Evolutionary conservation across 2,329 filamentous ascomycete species (phyloP).

Genomic region (Fusarium nematophilum): DNA sequence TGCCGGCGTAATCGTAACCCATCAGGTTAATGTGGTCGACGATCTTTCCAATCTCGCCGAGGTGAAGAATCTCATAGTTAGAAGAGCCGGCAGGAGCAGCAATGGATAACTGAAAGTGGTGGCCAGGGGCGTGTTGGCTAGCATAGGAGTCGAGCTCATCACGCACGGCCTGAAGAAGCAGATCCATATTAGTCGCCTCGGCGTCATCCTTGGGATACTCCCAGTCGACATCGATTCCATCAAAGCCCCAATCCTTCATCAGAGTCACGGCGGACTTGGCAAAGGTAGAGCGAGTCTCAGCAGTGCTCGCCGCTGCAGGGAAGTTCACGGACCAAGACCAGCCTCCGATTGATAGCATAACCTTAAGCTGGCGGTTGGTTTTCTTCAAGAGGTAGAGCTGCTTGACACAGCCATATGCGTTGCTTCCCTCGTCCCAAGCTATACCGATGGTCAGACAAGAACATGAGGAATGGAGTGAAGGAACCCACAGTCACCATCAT

Average conservation of each 20-base stretch:
- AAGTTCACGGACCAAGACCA: constrained; percentile 34
- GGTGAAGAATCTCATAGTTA: constrained; percentile 29
- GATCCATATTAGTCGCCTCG: constrained; percentile 24
- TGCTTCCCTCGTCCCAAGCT: constrained; percentile 22
- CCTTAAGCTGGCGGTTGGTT: constrained; percentile 28
- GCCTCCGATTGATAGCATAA: constrained; percentile 30
- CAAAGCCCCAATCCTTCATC: constrained; percentile 35
- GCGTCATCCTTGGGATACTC: constrained; percentile 25
- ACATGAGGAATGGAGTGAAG: no score
- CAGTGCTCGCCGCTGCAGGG: constrained; percentile 22
- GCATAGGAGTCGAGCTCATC: constrained; percentile 22
- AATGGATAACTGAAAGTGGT: constrained; percentile 29
- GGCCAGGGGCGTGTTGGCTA: constrained; percentile 1
- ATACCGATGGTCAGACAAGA: neutral
- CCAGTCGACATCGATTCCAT: constrained; percentile 34
- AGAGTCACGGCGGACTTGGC: constrained; percentile 25
- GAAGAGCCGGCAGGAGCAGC: constrained; percentile 21
- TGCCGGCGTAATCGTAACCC: constrained; percentile 32
- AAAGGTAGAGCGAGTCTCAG: constrained; percentile 22
- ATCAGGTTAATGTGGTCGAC: constrained; percentile 34
- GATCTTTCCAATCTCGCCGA: constrained; percentile 4
- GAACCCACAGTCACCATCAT: constrained; percentile 62
- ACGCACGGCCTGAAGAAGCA: constrained; percentile 29
- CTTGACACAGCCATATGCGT: constrained; percentile 34
- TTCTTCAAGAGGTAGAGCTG: constrained; percentile 32